Evolutionary conservation across 1,139 yeast genomes (phyloP).

Genomic region (Yamadazyma triangularis): DNA sequence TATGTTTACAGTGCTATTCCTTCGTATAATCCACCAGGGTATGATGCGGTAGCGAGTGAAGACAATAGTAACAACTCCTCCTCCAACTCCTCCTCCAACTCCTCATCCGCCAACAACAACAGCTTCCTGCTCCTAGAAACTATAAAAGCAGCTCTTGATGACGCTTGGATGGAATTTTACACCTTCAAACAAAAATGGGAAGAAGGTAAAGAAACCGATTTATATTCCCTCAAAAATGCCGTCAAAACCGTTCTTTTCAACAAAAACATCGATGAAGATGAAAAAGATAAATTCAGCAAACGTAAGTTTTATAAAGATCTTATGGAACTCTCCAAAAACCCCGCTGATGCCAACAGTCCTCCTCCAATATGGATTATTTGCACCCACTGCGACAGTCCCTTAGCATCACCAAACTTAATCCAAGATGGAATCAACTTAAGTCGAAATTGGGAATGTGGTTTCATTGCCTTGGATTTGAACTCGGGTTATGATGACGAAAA

Average conservation of each 20-base stretch:
- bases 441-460: conserved; percentile 58
- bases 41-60: conserved; percentile 21
- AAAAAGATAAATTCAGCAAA: conserved; percentile 13
- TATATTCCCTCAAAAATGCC: conserved; percentile 54
- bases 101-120: too few relatives aligned
- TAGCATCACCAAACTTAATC: conserved; percentile 55
- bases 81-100: conserved; percentile 2
- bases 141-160: conserved; percentile 43
- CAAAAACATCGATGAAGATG: conserved; percentile 19
- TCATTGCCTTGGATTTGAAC: conserved; percentile 51
- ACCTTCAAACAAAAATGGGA: conserved; percentile 53
- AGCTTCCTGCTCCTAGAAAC: conserved; percentile 42
- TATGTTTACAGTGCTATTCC: conserved; percentile 69
- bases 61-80: too few relatives aligned
- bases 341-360: conserved; percentile 44
- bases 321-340: conserved; percentile 32
- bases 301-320: conserved; percentile 13
- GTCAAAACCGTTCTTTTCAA: conserved; percentile 55
- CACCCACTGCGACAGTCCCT: conserved; percentile 51
- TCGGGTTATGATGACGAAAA: conserved; percentile 42
- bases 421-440: conserved; percentile 56
- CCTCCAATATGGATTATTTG: conserved; percentile 70
- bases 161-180: conserved; percentile 70
- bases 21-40: conserved; percentile 48
- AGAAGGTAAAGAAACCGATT: conserved; percentile 61